Conservation (phyloP, 2,329 filamentous ascomycete species). For the Pyrenophora seminiperda region DNA sequence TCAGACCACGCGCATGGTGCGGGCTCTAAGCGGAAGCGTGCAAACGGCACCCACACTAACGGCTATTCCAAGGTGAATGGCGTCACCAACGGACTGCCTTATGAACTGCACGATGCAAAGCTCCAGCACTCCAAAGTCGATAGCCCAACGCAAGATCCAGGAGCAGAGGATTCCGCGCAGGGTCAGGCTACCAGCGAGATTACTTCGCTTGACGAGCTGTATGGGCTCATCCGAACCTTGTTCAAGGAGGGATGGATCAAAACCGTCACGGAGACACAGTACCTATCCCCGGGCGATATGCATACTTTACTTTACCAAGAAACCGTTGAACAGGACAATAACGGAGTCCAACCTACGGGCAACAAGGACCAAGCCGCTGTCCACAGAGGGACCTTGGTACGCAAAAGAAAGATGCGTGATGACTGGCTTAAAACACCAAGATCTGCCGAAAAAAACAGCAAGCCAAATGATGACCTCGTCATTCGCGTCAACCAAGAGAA, state of each 20-base stretch:
- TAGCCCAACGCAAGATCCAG: slow-evolving; percentile 10
- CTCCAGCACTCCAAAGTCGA: slow-evolving; percentile 15
- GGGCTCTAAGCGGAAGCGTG: slow-evolving; percentile 30
- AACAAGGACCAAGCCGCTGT: slow-evolving; percentile 70
- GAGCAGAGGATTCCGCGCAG: slow-evolving; percentile 10
- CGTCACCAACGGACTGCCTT: slow-evolving; percentile 13
- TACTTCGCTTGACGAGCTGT: slow-evolving; percentile 48
- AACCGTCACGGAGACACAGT: slow-evolving; percentile 59
- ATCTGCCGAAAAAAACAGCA: slow-evolving; percentile 22
- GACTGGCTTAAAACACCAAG: slow-evolving; percentile 42
- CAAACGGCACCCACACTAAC: slow-evolving; percentile 30
- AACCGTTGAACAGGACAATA: slow-evolving; percentile 61
- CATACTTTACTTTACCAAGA: slow-evolving; percentile 66
- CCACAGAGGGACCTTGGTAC: slow-evolving; percentile 60
- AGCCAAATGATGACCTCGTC: slow-evolving; percentile 68
- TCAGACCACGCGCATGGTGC: slow-evolving; percentile 38
- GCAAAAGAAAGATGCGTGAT: slow-evolving; percentile 59
- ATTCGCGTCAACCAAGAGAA: slow-evolving; percentile 85
- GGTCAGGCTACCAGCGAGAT: slow-evolving; percentile 41
- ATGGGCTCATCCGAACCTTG: slow-evolving; percentile 53
- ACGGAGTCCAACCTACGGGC: slow-evolving; percentile 60
- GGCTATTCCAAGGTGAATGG: slow-evolving; percentile 26
- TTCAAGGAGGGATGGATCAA: slow-evolving; percentile 71
- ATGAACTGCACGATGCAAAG: slow-evolving; percentile 17
- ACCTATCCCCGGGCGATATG: slow-evolving; percentile 62